phyloP scores from a whole-genome alignment of 176 grass and related monocot genomes.

The Phragmites australis region DNA sequence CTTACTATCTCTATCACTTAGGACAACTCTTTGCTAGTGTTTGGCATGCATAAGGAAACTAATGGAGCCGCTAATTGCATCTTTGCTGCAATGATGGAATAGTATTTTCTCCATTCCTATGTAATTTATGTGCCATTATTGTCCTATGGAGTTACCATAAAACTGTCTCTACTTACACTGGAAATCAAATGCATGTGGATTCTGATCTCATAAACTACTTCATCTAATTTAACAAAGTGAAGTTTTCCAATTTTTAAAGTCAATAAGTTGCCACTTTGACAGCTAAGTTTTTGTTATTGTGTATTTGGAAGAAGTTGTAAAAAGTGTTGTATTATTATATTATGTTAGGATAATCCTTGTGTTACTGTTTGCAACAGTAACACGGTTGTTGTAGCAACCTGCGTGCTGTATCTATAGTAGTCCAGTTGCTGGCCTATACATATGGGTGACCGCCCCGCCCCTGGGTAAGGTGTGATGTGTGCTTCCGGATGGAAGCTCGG shows the following conservation, averaged over 20 bases:
- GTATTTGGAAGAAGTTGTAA: not conserved
- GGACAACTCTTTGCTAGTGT: not conserved
- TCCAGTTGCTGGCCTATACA: too few relatives aligned
- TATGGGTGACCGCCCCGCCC: too few relatives aligned
- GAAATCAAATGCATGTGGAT: conserved; percentile 11
- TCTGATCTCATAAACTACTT: not conserved
- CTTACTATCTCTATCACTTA: too few relatives aligned
- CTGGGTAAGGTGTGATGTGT: too few relatives aligned
- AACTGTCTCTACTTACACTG: not conserved
- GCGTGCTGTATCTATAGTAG: too few relatives aligned
- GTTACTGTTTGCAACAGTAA: too few relatives aligned
- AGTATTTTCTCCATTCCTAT: not conserved
- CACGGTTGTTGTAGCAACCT: too few relatives aligned
- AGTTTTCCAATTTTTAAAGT: not conserved
- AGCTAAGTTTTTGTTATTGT: not conserved
- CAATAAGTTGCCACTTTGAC: not conserved
- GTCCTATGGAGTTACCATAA: not conserved
- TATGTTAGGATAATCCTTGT: too few relatives aligned
- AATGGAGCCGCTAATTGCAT: conserved; percentile 11
- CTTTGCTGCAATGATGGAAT: conserved; percentile 8
- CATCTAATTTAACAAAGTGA: too few relatives aligned
- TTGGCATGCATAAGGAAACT: not conserved
- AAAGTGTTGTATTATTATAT: not conserved
- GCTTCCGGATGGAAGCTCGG: too few relatives aligned
- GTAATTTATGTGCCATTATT: not conserved